phyloP scores from a whole-genome alignment of 306 rosid genomes.

The Vigna mungo region DNA sequence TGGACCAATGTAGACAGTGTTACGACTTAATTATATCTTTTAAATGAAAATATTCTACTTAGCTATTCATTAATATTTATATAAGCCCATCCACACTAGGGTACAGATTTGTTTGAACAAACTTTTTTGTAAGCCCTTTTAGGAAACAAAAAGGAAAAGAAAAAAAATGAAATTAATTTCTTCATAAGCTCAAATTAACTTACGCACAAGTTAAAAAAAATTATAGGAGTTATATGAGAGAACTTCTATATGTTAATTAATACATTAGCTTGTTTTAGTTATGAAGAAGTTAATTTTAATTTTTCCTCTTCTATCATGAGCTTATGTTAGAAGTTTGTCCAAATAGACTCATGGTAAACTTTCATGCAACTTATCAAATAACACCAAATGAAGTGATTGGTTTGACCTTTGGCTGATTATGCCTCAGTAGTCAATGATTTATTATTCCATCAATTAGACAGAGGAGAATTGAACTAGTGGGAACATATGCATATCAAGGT shows the following conservation, averaged over 20 bases:
- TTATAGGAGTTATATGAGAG: too few species aligned
- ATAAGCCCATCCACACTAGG: background rate
- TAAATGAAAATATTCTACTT: background rate
- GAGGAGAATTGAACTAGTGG: background rate
- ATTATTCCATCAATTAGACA: background rate
- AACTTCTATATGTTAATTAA: too few species aligned
- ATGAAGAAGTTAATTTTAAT: too few species aligned
- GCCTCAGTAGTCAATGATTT: background rate
- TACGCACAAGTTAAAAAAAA: too few species aligned
- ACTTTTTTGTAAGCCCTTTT: too few species aligned
- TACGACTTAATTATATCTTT: background rate
- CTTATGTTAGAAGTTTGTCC: too few species aligned
- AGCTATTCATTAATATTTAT: constrained; percentile 8
- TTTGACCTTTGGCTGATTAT: background rate
- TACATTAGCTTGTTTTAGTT: too few species aligned
- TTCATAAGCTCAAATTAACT: too few species aligned
- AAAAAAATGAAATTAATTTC: too few species aligned
- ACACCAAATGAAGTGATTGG: background rate
- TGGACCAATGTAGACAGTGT: background rate
- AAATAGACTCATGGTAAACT: background rate
- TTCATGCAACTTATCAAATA: background rate
- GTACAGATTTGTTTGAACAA: too few species aligned
- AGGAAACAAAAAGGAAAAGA: too few species aligned
- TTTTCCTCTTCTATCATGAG: too few species aligned
- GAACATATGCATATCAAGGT: background rate